phyloP scores from a whole-genome alignment of 2,329 filamentous ascomycete genomes.

The Microcyclospora pomicola region DNA sequence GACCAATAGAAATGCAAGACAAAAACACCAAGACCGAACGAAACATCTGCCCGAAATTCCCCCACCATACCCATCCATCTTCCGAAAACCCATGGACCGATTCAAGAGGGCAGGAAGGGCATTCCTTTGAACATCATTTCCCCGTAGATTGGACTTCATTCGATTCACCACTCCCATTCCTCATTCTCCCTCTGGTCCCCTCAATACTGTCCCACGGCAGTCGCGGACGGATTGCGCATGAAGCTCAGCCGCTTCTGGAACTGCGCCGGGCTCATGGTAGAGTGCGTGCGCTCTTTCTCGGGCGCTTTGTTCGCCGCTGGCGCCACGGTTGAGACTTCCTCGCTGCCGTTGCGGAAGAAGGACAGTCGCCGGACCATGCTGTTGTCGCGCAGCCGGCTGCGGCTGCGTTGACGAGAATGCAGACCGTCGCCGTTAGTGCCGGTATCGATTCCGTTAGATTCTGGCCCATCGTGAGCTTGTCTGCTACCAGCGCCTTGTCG shows the following conservation, averaged over 20 bases:
- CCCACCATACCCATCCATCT: too few relatives aligned
- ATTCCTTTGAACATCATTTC: too few relatives aligned
- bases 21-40: too few relatives aligned
- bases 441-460: constrained; percentile 2
- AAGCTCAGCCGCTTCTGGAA: constrained; percentile 69
- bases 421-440: constrained; percentile 10
- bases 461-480: constrained; percentile 1
- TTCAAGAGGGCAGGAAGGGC: too few relatives aligned
- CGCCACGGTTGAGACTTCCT: constrained; percentile 20
- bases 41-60: too few relatives aligned
- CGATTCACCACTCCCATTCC: too few relatives aligned
- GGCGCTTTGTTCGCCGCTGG: too few relatives aligned
- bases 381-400: constrained; percentile 10
- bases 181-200: too few relatives aligned
- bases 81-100: too few relatives aligned
- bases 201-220: too few relatives aligned
- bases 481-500: constrained; percentile 2
- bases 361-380: constrained; percentile 14
- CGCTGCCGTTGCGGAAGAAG: constrained; percentile 10
- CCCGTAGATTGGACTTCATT: too few relatives aligned
- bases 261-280: constrained; percentile 6
- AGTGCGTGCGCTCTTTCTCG: constrained; percentile 1
- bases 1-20: too few relatives aligned
- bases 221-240: constrained; percentile 25
- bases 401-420: constrained; percentile 11